A percentile compares a stretch with the other conserved stretches of the same genome.
These are phyloP conservation scores for Aspergillus quadricinctus DNA, from an alignment of 2,329 filamentous ascomycete genomes.

Conservation along the genomic window DNA sequence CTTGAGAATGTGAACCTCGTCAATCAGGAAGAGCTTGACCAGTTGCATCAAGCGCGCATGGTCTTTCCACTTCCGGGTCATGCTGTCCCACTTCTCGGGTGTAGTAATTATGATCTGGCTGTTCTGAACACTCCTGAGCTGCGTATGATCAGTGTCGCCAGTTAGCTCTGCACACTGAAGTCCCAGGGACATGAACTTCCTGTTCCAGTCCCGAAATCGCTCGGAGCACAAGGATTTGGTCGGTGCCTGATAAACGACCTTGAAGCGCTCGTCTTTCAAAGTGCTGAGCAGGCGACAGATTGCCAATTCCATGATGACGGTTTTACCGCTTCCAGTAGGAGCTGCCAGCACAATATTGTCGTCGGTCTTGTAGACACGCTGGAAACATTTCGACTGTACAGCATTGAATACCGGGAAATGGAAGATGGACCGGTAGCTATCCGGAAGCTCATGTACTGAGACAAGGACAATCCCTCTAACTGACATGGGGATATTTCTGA, in stretches of 20 bases:
- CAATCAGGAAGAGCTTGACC: slow-evolving; percentile 76
- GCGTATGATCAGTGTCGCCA: slow-evolving; percentile 67
- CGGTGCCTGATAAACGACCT: slow-evolving; percentile 79
- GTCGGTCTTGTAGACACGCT: slow-evolving; percentile 59
- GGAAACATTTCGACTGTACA: slow-evolving; percentile 75
- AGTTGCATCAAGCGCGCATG: slow-evolving; percentile 69
- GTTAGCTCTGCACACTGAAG: slow-evolving; percentile 73
- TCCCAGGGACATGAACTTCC: slow-evolving; percentile 65
- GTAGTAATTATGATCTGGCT: slow-evolving; percentile 83
- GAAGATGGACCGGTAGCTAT: slow-evolving; percentile 66
- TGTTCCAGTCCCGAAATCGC: slow-evolving; percentile 69
- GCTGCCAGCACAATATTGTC: slow-evolving; percentile 77
- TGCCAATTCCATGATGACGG: slow-evolving; percentile 73
- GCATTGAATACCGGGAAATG: slow-evolving; percentile 74
- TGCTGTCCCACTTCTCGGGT: slow-evolving; percentile 87
- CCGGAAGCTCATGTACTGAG: slow-evolving; percentile 58
- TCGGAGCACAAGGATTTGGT: slow-evolving; percentile 81
- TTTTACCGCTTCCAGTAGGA: slow-evolving; percentile 83
- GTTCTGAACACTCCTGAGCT: slow-evolving; percentile 64
- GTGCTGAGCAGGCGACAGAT: slow-evolving; percentile 66
- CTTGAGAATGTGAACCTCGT: slow-evolving; percentile 83
- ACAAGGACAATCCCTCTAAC: slow-evolving; percentile 60
- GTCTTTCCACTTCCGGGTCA: slow-evolving; percentile 82
- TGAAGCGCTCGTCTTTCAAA: slow-evolving; percentile 59
- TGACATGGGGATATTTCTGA: slow-evolving; percentile 26